Evolutionary conservation across 306 rosid species (phyloP).

Genomic region (Cyamopsis tetragonoloba): DNA sequence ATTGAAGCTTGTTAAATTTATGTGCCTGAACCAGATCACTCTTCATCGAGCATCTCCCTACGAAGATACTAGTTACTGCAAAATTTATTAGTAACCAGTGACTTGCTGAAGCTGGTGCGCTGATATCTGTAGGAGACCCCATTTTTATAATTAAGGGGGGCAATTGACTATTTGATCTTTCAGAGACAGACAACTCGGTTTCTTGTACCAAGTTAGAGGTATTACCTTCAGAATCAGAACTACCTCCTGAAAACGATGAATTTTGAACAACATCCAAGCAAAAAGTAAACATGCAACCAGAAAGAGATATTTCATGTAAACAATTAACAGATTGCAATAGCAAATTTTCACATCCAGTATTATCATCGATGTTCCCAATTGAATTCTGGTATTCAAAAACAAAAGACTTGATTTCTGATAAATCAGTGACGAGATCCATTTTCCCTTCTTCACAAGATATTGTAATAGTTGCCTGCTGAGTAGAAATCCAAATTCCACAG

Average conservation of each 20-base stretch:
- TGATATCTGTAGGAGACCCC: conserved; percentile 34
- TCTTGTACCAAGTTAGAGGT: conserved; percentile 32
- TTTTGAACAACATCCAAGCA: conserved; percentile 32
- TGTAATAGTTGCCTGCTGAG: conserved; percentile 47
- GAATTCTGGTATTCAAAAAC: conserved; percentile 49
- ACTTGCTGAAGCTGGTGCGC: conserved; percentile 26
- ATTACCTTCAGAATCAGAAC: conserved; percentile 36
- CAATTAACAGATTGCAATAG: conserved; percentile 43
- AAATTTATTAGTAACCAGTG: conserved; percentile 53
- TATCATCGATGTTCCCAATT: conserved; percentile 36
- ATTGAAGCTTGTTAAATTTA: conserved; percentile 44
- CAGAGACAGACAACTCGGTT: conserved; percentile 35
- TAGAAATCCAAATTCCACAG: conserved; percentile 68
- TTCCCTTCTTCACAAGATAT: conserved; percentile 58
- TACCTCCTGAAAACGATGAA: conserved; percentile 38
- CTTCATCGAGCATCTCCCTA: conserved; percentile 60
- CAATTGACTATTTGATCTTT: conserved; percentile 36
- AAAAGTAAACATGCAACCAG: conserved; percentile 43
- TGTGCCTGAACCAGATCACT: conserved; percentile 54
- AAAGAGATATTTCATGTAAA: conserved; percentile 64
- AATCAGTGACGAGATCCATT: conserved; percentile 45
- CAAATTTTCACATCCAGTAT: conserved; percentile 41
- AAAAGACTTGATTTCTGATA: conserved; percentile 44
- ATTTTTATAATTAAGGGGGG: conserved; percentile 29
- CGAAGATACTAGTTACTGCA: conserved; percentile 43